Percentiles rank a stretch among this genome's conserved stretches.
Evolutionary conservation across 257 asterid genomes (phyloP).

Genomic region (Perilla frutescens): DNA sequence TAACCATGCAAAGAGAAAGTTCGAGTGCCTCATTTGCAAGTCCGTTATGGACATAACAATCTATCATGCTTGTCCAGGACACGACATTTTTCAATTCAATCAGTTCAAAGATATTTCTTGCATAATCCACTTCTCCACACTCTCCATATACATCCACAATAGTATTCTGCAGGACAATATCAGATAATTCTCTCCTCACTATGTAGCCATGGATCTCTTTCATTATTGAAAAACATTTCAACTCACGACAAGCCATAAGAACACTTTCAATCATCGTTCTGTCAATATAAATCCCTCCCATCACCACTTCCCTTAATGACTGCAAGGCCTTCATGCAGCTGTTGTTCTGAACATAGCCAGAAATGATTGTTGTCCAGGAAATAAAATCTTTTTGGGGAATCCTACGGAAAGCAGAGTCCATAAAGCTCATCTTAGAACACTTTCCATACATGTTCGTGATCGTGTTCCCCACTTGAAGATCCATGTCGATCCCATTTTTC

Average conservation of each 20-base stretch:
- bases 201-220: conserved; percentile 71
- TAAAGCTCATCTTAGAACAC: conserved; percentile 65
- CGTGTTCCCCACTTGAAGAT: conserved; percentile 73
- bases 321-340: conserved; percentile 57
- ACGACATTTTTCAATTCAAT: conserved; percentile 60
- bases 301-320: conserved; percentile 43
- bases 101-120: conserved; percentile 46
- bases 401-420: conserved; percentile 58
- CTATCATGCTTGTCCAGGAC: conserved; percentile 82
- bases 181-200: conserved; percentile 54
- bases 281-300: conserved; percentile 54
- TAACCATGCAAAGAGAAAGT: conserved; percentile 59
- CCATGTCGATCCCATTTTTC: conserved; percentile 60
- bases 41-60: conserved; percentile 67
- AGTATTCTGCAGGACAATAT: conserved; percentile 56
- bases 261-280: conserved; percentile 67
- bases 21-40: conserved; percentile 69
- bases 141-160: conserved; percentile 70
- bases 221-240: conserved; percentile 53
- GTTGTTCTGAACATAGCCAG: conserved; percentile 68
- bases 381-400: conserved; percentile 59
- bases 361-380: conserved; percentile 75
- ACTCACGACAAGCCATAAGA: conserved; percentile 68
- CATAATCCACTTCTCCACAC: conserved; percentile 60
- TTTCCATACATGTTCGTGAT: conserved; percentile 88